phyloP scores from a whole-genome alignment of 148 eudicot species.

The Vaccinium vitisidaea region DNA sequence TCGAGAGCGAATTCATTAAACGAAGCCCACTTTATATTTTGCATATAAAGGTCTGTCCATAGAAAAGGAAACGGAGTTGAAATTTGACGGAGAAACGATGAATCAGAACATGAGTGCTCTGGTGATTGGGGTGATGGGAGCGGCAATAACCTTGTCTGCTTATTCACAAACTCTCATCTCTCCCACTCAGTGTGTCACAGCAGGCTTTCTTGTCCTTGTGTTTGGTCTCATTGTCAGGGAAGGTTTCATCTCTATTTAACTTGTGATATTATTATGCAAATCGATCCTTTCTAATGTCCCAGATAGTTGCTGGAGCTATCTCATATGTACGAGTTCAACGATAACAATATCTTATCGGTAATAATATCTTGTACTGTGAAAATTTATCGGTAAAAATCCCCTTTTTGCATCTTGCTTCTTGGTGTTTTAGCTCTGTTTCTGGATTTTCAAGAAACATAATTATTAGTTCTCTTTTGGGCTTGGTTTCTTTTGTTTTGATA shows the following conservation, averaged over 20 bases:
- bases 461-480: not conserved
- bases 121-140: constrained; percentile 58
- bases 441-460: not conserved
- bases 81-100: constrained; percentile 23
- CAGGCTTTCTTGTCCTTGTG: constrained; percentile 27
- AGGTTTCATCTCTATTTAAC: constrained; percentile 38
- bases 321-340: not conserved
- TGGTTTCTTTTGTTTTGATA: not conserved
- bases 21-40: no score
- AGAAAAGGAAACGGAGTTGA: not conserved
- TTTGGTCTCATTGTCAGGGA: constrained; percentile 39
- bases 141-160: constrained; percentile 59
- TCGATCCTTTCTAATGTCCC: not conserved
- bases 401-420: not conserved
- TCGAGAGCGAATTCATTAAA: no score
- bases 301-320: not conserved
- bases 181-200: constrained; percentile 38
- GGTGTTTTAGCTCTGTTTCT: not conserved
- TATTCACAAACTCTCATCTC: constrained; percentile 58
- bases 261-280: not conserved
- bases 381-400: not conserved
- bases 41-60: no score
- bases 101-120: constrained; percentile 46
- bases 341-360: not conserved
- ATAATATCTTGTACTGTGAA: not conserved